Evolutionary conservation across 2,329 filamentous ascomycete genomes (phyloP).

Genomic region (Plenodomus biglobosus): DNA sequence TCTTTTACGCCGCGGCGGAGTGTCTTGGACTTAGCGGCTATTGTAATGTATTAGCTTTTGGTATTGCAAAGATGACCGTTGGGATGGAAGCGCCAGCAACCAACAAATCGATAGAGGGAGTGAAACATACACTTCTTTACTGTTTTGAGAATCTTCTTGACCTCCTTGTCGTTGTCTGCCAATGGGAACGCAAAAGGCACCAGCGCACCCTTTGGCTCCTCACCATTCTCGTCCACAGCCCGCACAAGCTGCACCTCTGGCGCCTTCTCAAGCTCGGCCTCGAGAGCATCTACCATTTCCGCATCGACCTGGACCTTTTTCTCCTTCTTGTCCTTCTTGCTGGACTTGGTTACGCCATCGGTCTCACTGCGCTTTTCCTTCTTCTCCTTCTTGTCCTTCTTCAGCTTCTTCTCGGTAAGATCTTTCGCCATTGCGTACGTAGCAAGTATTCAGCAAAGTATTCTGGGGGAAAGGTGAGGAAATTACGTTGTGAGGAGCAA

Average conservation of each 20-base stretch:
- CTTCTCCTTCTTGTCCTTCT: conserved; percentile 59
- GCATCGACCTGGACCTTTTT: conserved; percentile 67
- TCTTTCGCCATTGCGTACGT: conserved; percentile 41
- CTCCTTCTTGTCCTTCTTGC: conserved; percentile 61
- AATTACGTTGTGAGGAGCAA: conserved; percentile 3
- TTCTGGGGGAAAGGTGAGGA: neutral
- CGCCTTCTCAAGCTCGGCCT: conserved; percentile 60
- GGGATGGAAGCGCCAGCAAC: neutral
- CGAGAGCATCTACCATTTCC: conserved; percentile 60
- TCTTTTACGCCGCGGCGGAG: conserved; percentile 99
- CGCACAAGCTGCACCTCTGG: conserved; percentile 52
- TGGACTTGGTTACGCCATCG: conserved; percentile 43
- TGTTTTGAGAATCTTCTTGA: conserved; percentile 66
- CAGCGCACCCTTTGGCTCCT: conserved; percentile 57
- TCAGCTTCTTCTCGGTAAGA: conserved; percentile 43
- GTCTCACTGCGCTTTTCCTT: conserved; percentile 56
- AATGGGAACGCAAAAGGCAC: conserved; percentile 84
- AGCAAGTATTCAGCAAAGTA: conserved; percentile 2
- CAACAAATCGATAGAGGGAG: neutral
- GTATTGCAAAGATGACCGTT: too few species aligned
- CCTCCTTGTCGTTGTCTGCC: conserved; percentile 70
- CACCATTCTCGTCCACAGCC: conserved; percentile 41
- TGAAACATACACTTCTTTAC: conserved; percentile 60
- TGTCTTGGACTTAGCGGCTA: conserved; percentile 92
- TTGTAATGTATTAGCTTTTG: neutral